Evolutionary conservation across 257 asterid species (phyloP), one percentile per base, ranked within the genome.

Genomic region (Penstemon davidsonii): DNA sequence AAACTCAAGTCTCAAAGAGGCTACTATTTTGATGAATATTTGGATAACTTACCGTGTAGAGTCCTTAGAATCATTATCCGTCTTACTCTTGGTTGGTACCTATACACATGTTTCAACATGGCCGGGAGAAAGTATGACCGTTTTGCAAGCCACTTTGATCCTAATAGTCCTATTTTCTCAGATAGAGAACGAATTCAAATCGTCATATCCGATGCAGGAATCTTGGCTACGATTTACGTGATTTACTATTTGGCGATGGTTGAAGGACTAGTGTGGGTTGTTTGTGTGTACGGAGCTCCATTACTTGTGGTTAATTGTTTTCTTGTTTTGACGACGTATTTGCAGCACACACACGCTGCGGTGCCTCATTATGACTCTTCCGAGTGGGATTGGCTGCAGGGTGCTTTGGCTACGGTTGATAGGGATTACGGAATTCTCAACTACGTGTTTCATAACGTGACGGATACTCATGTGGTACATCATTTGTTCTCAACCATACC

Each of bases 341-440:
- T 88, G 87, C 91, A 86, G 82, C 96, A 86, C 67, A 89, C 96
- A 5, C 96, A 89, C 79, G 83, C 89, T 3, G 13, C 94, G 0
- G 61, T 89, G 63, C 96, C 94, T 8, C 96, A 88, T 40, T 88
- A 88, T 5, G 89, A 88, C 52, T 82, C 96, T 3, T 76, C 89
- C 0, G 94, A 88, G 73, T 88, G 96, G 94, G 96, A 88, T 4
- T 88, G 96, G 96, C 61, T 88, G 46, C 76, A 91, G 58, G 96
- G 96, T 0, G 91, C 96, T 6, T 46, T 88, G 58, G 83, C 96
- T 37, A 88, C 96, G 0, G 77, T 84, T 0, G 96, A 88, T 64
- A 64, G 96, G 49, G 96, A 88, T 33, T 88, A 83, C 3, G 91
- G 94, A 3, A 66, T 88, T 36, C 81, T 88, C 8, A 88, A 88